A percentile compares a stretch with the other conserved stretches of the same genome.
phyloP scores from a whole-genome alignment of 805 yeast genomes.

The Ogataea methylovora region DNA sequence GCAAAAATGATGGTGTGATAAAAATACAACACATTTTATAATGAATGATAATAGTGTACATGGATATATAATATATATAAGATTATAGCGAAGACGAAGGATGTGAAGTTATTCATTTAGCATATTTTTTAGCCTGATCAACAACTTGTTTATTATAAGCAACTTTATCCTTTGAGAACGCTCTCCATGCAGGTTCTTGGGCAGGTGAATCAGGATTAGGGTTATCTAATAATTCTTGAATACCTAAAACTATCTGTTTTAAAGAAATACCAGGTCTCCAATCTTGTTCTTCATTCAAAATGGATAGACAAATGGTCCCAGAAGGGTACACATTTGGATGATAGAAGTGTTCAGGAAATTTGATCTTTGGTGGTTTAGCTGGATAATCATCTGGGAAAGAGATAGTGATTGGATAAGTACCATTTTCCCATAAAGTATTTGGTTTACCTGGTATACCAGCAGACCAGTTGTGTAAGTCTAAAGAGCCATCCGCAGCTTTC shows the following conservation, averaged over 20 bases:
- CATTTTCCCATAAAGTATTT: slow-evolving; percentile 83
- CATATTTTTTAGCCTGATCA: slow-evolving; percentile 74
- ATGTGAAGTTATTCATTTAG: slow-evolving; percentile 19
- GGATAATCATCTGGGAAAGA: slow-evolving; percentile 89
- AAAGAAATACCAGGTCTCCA: slow-evolving; percentile 97
- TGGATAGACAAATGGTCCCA: slow-evolving; percentile 91
- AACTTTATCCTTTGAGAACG: slow-evolving; percentile 60
- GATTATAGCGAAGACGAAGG: too few relatives aligned
- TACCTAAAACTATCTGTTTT: slow-evolving; percentile 83
- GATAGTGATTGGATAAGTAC: slow-evolving; percentile 78
- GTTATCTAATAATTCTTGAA: slow-evolving; percentile 80
- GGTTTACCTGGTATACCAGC: slow-evolving; percentile 95
- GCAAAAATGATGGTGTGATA: too few relatives aligned
- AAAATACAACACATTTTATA: too few relatives aligned
- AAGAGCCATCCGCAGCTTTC: slow-evolving; percentile 71
- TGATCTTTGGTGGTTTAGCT: slow-evolving; percentile 92
- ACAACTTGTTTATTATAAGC: slow-evolving; percentile 69
- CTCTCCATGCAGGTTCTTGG: slow-evolving; percentile 94
- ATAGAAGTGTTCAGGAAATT: slow-evolving; percentile 82
- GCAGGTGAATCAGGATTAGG: slow-evolving; percentile 98
- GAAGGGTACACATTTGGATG: slow-evolving; percentile 98
- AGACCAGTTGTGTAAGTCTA: slow-evolving; percentile 82
- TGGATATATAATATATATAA: too few relatives aligned
- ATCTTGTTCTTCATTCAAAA: slow-evolving; percentile 89
- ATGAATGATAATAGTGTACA: too few relatives aligned